Base-by-base conservation (phyloP, 2,329 filamentous ascomycete species). In the Hawksworthiomyces lignivorus region DNA sequence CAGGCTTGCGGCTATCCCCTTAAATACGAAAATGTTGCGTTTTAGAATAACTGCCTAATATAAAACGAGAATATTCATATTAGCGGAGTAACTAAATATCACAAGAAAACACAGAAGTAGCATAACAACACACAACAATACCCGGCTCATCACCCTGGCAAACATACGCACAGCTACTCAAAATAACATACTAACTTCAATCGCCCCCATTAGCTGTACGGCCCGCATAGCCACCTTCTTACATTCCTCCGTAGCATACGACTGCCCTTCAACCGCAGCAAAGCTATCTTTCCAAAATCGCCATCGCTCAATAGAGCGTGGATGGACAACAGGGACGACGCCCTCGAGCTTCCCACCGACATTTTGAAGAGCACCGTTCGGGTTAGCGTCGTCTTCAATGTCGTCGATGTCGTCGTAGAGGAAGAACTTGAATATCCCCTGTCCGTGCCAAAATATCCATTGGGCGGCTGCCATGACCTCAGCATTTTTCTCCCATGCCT, bases 381-480 rank as follows among this genome's bases (percentile, higher is more conserved):
- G n/a, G n/a, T n/a, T n/a, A n/a, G n/a, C n/a, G n/a, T n/a, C 6
- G 24, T 41, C 20, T 12, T 26, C 22, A 10, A 17, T 29, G 15
- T 35, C 31, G 4, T 35, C 17, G 15, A 29, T 24, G 4, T 35
- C 17, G 11, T 34, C 28, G 22, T 41, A 41, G 38, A 41, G n/a
- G 31, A 41, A 29, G 22, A 41, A 35, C 30, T 32, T 41, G 31
- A 41, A 41, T 15, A 40, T 28, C 9, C 21, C 34, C 31, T 41
- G 38, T n/a, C 38, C 38, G 24, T 41, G 21, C 30, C 38, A 41
- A 17, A 41, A 17, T 11, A 41, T 41, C 38, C 38, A 41, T 18
- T 41, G 38, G 10, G 38, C 22, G 8, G 24, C 30, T 19, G 21
- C 38, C 38, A 41, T 34, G 21, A 41, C 17, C 17, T 41, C 38